Evolutionary conservation across 495 filamentous ascomycete genomes (phyloP), one percentile per base, ranked within the genome.

Genomic region (Apiosordaria backusii): DNA sequence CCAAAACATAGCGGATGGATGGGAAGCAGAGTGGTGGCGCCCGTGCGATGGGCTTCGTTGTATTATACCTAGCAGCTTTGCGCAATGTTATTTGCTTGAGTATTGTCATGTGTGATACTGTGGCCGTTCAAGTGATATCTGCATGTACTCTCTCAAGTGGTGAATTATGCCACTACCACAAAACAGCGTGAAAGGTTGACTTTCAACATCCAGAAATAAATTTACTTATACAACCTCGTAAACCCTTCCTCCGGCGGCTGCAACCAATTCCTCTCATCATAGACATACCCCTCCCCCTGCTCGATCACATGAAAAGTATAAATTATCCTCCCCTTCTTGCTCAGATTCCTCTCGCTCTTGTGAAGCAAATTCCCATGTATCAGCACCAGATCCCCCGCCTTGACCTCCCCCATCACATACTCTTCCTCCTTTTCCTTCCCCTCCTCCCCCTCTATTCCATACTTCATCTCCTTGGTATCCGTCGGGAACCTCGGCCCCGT

Each of bases 301-400:
- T 98, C 95, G 74, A 98, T 98, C 52, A 97, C 85, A 81, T 99
- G 95, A 72, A 97, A 99, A 0, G 96, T 99, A 78, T 99, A 99
- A 24, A 97, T 97, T 75, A 92, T 96, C 72, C 95, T 85, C 64
- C 93, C 93, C 78, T 89, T 90, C 64, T 80, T 75, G 71, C 95
- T 96, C 40, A 84, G 76, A 71, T 99, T 99, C 84, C 82, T 90
- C 84, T 96, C 92, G 76, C 95, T 97, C 85, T 97, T 95, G 75
- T 99, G 95, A 77, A 99, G 70, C 55, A 98, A 78, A 81, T 99
- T 98, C 19, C 95, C 95, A 82, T 99, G 95, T 69, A 99, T 98
- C 60, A 99, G 75, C 52, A 98, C 92, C 76, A 99, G 74, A 45
- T 89, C 89, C 0, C 95, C 95, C 9, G 92, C 92, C 81, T 93